Evolutionary conservation across 1,139 yeast genomes (phyloP), one percentile per base, ranked within the genome.

Genomic region (Hemisphaericaspora lyxosophila): DNA sequence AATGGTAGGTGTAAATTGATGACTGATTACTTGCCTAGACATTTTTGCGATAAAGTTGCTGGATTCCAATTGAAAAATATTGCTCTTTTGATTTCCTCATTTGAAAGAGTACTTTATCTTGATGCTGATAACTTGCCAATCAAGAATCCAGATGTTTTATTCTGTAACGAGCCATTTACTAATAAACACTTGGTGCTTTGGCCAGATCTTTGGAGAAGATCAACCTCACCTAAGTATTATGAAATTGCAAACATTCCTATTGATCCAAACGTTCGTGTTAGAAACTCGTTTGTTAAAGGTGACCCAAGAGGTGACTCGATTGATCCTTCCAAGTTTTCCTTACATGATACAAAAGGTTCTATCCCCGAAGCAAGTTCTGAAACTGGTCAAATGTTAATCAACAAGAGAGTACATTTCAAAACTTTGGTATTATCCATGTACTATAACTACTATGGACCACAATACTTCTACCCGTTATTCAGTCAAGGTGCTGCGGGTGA

Each of bases 401-500:
- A 78, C 51, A 80, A 80, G 48, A 59, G 54, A 19, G 55, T 60
- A 3, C 85, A 80, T 54, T 60, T 74, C 37, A 64, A 60, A 40
- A 68, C 83, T 0, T 55, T 80, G 34, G 47, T 79, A 26, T 59
- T 80, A 19, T 69, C 84, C 0, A 57, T 78, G 34, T 80, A 78
- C 51, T 80, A 80, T 54, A 80, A 80, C 48, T 59, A 62, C 33
- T 68, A 69, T 55, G 83, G 83, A 0, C 79, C 79, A 24, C 62
- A 65, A 26, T 77, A 70, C 56, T 79, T 73, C 52, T 75, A 78
- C 47, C 70, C 73, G 12, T 52, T 79, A 38, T 56, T 78, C 34
- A 71, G 78, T 9, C 82, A 77, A 55, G 80, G 80, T 44, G 75
- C 79, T 22, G 77, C 81, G 5, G 82, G 82, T 34, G 78, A 77